Conservation (phyloP, 1,284 basidiomycete species). For the Moesziomyces sp. region DNA sequence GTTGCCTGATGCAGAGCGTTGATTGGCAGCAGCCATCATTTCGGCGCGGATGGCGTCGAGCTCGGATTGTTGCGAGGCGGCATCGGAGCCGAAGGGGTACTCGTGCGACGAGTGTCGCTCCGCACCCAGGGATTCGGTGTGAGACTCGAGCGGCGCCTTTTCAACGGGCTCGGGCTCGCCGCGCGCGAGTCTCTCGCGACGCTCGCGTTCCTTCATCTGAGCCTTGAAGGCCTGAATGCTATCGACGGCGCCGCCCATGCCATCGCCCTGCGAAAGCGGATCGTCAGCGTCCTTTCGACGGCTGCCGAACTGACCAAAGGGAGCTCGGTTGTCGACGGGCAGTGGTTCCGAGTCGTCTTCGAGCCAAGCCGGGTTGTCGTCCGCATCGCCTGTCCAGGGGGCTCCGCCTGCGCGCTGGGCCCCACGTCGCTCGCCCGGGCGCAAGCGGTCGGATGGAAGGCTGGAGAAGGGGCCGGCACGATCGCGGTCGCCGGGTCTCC, state of each 20-base stretch:
- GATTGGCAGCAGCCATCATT: conserved; percentile 46
- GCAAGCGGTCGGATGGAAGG: conserved; percentile 37
- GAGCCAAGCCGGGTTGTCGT: conserved; percentile 93
- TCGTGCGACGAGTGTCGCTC: conserved; percentile 30
- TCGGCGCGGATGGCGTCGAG: conserved; percentile 42
- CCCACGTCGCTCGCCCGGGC: conserved; percentile 41
- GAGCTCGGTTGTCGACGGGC: conserved; percentile 46
- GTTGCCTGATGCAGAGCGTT: conserved; percentile 32
- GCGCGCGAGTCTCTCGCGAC: conserved; percentile 69
- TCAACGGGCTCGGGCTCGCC: conserved; percentile 23
- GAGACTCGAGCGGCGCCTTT: conserved; percentile 5
- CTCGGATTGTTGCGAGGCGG: conserved; percentile 23
- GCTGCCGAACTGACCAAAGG: conserved; percentile 67
- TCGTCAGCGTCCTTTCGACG: conserved; percentile 26
- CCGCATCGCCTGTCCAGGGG: conserved; percentile 70
- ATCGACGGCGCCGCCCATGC: conserved; percentile 70
- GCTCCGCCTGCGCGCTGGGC: conserved; percentile 28
- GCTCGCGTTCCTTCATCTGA: conserved; percentile 82
- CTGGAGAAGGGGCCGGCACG: conserved; percentile 38
- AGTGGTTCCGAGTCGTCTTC: conserved; percentile 74
- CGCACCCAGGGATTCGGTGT: conserved; percentile 9
- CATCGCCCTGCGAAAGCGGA: conserved; percentile 11
- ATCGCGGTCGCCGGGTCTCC: conserved; percentile 43
- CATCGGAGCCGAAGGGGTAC: conserved; percentile 22
- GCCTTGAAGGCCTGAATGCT: conserved; percentile 90